Percentiles rank a stretch among this genome's conserved stretches.
phyloP scores from a whole-genome alignment of 2,329 filamentous ascomycete species.

The Diaporthe citrichinensis region DNA sequence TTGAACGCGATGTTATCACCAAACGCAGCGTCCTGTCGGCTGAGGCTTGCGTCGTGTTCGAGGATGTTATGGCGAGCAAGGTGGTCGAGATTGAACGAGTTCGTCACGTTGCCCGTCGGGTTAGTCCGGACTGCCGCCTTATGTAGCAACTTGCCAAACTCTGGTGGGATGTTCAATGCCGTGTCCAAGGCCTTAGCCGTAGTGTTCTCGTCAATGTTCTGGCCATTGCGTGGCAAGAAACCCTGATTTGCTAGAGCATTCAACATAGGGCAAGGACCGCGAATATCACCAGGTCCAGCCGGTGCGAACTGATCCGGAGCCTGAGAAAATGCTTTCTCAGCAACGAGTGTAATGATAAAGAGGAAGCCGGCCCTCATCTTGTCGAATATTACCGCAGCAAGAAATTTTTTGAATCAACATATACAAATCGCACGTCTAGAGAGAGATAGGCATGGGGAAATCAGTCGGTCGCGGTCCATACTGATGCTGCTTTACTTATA shows the following conservation, averaged over 20 bases:
- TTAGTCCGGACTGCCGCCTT: constrained; percentile 57
- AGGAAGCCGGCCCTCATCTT: constrained; percentile 17
- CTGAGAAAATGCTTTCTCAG: constrained; percentile 26
- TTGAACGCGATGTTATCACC: constrained; percentile 68
- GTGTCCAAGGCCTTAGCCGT: constrained; percentile 55
- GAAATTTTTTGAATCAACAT: background rate
- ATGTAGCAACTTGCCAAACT: constrained; percentile 57
- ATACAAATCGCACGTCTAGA: background rate
- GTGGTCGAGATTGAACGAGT: constrained; percentile 54
- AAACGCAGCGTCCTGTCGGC: constrained; percentile 59
- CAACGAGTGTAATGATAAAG: constrained; percentile 1
- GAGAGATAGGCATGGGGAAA: background rate
- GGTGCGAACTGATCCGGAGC: constrained; percentile 16
- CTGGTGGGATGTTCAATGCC: constrained; percentile 59
- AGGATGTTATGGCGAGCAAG: constrained; percentile 62
- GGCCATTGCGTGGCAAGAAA: constrained; percentile 62
- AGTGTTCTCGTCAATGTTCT: constrained; percentile 56
- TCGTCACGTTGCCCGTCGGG: constrained; percentile 59
- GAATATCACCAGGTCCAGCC: constrained; percentile 43
- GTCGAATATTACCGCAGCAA: background rate
- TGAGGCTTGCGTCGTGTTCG: constrained; percentile 63
- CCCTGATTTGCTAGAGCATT: constrained; percentile 66
- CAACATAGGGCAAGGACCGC: constrained; percentile 64
- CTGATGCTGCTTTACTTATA: background rate
- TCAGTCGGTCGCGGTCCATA: no score